phyloP scores from a whole-genome alignment of 2,329 filamentous ascomycete species.

The Metarhizium anisopliae region DNA sequence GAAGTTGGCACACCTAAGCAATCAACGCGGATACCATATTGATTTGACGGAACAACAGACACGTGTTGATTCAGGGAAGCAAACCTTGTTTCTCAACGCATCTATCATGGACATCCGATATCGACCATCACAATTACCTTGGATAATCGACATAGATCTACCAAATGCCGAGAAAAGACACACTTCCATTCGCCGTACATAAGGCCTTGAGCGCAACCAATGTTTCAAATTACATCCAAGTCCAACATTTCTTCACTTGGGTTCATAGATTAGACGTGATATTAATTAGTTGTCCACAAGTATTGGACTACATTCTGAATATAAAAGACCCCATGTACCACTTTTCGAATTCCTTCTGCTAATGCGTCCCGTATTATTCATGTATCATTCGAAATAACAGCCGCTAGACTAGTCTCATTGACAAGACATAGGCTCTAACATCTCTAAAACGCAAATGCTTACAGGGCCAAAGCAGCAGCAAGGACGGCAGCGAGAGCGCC shows the following conservation, averaged over 20 bases:
- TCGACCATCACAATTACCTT: constrained; percentile 37
- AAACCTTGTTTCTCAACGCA: constrained; percentile 54
- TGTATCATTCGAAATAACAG: not conserved
- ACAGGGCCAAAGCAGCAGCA: constrained; percentile 24
- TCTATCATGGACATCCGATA: constrained; percentile 38
- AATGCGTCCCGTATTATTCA: not conserved
- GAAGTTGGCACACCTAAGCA: constrained; percentile 13
- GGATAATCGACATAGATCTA: constrained; percentile 43
- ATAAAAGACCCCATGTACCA: not conserved
- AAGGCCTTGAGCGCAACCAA: no score
- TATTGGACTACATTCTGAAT: constrained; percentile 1
- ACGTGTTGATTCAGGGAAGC: constrained; percentile 25
- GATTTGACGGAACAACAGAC: constrained; percentile 28
- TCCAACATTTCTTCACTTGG: no score
- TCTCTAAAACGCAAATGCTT: constrained; percentile 6
- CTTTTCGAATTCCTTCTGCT: not conserved
- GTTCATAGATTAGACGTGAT: not conserved
- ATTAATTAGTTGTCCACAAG: constrained; percentile 6
- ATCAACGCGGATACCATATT: constrained; percentile 23
- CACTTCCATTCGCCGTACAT: not conserved
- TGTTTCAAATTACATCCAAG: no score
- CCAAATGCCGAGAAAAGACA: constrained; percentile 6
- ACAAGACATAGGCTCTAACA: not conserved
- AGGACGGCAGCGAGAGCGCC: constrained; percentile 21
- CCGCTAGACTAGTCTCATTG: not conserved